phyloP scores from a whole-genome alignment of 2,329 filamentous ascomycete genomes.

The Elsinoe australis region DNA sequence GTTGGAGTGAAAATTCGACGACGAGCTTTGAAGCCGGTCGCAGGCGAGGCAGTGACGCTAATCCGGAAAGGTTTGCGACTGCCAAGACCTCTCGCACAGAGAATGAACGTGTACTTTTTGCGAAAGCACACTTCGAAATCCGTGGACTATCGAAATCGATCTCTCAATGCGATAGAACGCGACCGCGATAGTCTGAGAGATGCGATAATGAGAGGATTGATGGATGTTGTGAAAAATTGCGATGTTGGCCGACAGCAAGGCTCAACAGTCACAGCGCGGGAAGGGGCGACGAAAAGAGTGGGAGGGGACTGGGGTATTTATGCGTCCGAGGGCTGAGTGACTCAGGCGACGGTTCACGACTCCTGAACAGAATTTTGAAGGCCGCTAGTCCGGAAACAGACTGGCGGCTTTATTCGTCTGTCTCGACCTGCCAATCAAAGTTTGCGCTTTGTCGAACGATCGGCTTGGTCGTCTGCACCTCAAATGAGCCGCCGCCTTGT shows the following conservation, averaged over 20 bases:
- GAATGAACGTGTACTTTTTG: constrained; percentile 6
- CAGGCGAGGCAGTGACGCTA: too few species aligned
- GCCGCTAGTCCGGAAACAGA: not conserved
- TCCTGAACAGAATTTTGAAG: not conserved
- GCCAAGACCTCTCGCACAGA: constrained; percentile 5
- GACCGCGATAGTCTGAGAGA: constrained; percentile 11
- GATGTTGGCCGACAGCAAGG: constrained; percentile 15
- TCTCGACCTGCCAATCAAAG: constrained; percentile 1
- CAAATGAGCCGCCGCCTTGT: constrained; percentile 5
- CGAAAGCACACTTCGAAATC: constrained; percentile 7
- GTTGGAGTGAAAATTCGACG: not conserved
- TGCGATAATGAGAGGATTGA: constrained; percentile 11
- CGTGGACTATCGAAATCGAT: constrained; percentile 8
- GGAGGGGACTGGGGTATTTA: constrained; percentile 13
- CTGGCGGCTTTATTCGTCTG: not conserved
- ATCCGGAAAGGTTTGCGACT: not conserved
- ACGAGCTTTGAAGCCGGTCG: constrained; percentile 1
- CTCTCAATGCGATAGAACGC: constrained; percentile 6
- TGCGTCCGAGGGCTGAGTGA: not conserved
- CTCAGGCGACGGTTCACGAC: not conserved
- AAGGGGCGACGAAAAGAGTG: constrained; percentile 3
- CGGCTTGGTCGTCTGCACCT: not conserved
- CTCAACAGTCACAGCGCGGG: constrained; percentile 16
- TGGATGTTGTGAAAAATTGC: not conserved
- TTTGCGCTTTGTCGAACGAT: constrained; percentile 11